Percentiles rank a stretch among this genome's conserved stretches.
Evolutionary conservation across 176 grass and related monocot genomes (phyloP).

Genomic region (Urochloa ruziziensis): DNA sequence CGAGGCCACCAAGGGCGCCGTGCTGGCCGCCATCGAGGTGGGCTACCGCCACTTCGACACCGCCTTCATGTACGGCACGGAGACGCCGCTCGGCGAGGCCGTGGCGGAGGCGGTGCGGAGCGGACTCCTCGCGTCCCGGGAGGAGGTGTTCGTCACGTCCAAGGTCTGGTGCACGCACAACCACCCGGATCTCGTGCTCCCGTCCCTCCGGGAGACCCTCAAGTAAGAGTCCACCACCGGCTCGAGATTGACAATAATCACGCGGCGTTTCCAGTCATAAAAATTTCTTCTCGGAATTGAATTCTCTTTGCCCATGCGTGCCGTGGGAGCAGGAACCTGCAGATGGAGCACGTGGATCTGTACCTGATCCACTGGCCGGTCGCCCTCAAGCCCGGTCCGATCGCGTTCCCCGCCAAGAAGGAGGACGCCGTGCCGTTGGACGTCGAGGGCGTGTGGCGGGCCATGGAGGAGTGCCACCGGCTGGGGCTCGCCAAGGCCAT

Average conservation of each 20-base stretch:
- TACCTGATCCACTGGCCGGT: slow-evolving; percentile 71
- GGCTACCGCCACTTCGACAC: slow-evolving; percentile 80
- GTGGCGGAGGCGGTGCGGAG: slow-evolving; percentile 25
- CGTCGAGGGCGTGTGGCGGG: slow-evolving; percentile 55
- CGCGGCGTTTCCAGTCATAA: too few species aligned
- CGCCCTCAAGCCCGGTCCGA: slow-evolving; percentile 7
- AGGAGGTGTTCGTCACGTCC: slow-evolving; percentile 71
- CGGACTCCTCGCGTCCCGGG: slow-evolving; percentile 46
- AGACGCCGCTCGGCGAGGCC: slow-evolving; percentile 45
- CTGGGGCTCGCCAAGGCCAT: slow-evolving; percentile 54
- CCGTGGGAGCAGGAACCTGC: slow-evolving; percentile 27
- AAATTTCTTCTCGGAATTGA: too few species aligned
- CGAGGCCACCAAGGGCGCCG: slow-evolving; percentile 23
- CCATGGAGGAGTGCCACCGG: slow-evolving; percentile 71
- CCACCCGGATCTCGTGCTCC: slow-evolving; percentile 57
- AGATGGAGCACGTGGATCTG: slow-evolving; percentile 73
- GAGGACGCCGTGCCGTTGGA: slow-evolving; percentile 55
- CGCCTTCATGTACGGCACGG: slow-evolving; percentile 41
- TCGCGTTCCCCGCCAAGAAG: not conserved
- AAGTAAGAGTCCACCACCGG: slow-evolving; percentile 3
- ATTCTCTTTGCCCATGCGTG: not conserved
- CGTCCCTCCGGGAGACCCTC: slow-evolving; percentile 45
- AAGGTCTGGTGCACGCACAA: slow-evolving; percentile 76
- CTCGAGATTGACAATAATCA: too few species aligned
- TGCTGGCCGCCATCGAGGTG: slow-evolving; percentile 50